Conservation (phyloP, 2,329 filamentous ascomycete species). For the Alternaria brassicae region DNA sequence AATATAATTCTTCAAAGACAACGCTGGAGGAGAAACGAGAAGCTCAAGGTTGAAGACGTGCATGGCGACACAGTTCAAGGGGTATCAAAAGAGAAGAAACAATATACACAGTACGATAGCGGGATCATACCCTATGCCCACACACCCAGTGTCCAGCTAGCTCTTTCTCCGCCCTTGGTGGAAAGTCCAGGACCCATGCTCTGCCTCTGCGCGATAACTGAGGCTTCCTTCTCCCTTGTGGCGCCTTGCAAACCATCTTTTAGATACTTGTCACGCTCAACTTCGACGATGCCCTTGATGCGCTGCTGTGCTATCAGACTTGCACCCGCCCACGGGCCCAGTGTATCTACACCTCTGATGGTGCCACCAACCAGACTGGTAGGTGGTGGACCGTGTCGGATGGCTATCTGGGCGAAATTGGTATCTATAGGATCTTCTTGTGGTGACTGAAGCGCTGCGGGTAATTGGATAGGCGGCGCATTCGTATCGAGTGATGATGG, state of each 20-base stretch:
- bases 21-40: too few relatives aligned
- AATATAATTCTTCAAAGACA: too few relatives aligned
- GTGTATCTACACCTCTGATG: conserved; percentile 70
- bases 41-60: too few relatives aligned
- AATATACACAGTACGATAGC: too few relatives aligned
- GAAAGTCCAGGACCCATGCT: conserved; percentile 65
- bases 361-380: conserved; percentile 59
- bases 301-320: conserved; percentile 74
- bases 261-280: conserved; percentile 75
- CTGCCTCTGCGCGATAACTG: conserved; percentile 65
- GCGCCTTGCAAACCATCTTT: conserved; percentile 71
- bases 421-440: conserved; percentile 66
- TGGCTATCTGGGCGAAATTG: conserved; percentile 60
- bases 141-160: conserved; percentile 50
- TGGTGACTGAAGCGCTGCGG: conserved; percentile 55
- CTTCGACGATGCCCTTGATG: conserved; percentile 70
- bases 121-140: too few relatives aligned
- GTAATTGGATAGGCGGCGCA: conserved; percentile 16
- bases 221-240: conserved; percentile 65
- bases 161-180: conserved; percentile 42
- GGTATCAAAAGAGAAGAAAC: conserved; percentile 17
- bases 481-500: conserved; percentile 28
- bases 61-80: conserved; percentile 5
- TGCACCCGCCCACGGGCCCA: conserved; percentile 78
- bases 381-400: conserved; percentile 50